These are phyloP conservation scores for Kuraishia molischiana DNA, from an alignment of 805 yeast genomes.

Conservation along the genomic window DNA sequence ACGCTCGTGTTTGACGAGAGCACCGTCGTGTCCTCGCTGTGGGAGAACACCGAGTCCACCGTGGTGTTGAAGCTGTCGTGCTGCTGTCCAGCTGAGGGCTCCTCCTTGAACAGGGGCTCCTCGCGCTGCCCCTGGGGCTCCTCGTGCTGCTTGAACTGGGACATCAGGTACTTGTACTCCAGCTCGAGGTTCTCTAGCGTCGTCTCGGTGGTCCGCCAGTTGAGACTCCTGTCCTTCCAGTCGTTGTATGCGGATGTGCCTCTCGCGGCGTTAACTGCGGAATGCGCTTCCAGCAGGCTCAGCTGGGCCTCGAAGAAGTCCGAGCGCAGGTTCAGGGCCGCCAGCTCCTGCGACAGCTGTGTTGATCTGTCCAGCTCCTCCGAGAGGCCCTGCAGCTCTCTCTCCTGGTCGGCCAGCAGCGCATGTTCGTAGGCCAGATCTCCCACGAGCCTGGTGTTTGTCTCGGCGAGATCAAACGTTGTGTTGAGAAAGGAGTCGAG, in stretches of 20 bases:
- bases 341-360: conserved; percentile 14
- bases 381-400: not conserved
- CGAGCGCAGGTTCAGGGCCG: conserved; percentile 20
- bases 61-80: not conserved
- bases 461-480: not conserved
- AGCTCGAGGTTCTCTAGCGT: conserved; percentile 31
- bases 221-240: conserved; percentile 24
- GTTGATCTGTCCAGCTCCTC: not conserved
- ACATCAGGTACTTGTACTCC: conserved; percentile 27
- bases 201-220: conserved; percentile 35
- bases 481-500: not conserved
- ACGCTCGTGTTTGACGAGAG: not conserved
- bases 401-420: not conserved
- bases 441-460: not conserved
- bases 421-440: not conserved
- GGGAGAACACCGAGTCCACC: not conserved
- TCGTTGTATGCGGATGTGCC: conserved; percentile 10
- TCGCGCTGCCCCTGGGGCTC: too few relatives aligned
- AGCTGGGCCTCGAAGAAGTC: conserved; percentile 24
- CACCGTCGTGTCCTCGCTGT: not conserved
- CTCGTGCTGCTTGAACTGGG: conserved; percentile 7
- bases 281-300: conserved; percentile 14
- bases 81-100: too few relatives aligned
- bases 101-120: not conserved
- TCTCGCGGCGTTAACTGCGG: conserved; percentile 8